Conservation (phyloP, 163 green algal genomes). For the Chlamydomonas reinhardtii region DNA sequence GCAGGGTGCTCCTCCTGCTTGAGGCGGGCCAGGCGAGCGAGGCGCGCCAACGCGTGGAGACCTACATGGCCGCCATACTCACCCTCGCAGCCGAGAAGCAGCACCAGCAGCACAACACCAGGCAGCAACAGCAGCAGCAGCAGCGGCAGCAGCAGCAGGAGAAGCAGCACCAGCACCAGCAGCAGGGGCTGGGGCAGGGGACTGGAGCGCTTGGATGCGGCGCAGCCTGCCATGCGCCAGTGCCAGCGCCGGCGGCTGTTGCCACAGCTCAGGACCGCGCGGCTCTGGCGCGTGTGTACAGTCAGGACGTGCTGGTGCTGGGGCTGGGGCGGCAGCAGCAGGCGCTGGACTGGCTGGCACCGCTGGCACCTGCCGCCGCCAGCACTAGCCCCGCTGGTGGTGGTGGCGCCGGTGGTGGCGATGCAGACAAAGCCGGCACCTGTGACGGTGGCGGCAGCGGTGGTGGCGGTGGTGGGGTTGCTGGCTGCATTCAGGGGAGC, state of each 20-base stretch:
- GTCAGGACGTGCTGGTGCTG: slow-evolving; percentile 19
- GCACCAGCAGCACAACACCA: not conserved
- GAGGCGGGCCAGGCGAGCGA: not conserved
- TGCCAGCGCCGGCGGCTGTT: not conserved
- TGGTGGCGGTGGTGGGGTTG: no score
- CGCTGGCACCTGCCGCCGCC: not conserved
- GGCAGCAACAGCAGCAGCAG: not conserved
- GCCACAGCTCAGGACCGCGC: not conserved
- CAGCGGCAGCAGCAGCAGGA: not conserved
- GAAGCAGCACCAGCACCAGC: no score
- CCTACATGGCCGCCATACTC: slow-evolving; percentile 12
- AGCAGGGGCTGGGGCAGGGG: not conserved
- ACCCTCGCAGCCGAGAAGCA: not conserved
- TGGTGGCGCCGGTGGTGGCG: no score
- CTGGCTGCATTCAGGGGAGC: no score
- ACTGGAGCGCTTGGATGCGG: no score
- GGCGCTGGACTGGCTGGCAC: slow-evolving; percentile 23
- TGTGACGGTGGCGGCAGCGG: no score
- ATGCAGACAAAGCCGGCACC: no score
- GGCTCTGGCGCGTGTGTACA: slow-evolving; percentile 19
- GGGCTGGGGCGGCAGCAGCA: slow-evolving; percentile 9
- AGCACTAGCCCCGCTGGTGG: no score
- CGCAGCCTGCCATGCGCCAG: not conserved
- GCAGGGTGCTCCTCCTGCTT: slow-evolving; percentile 26
- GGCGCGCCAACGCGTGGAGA: not conserved